Percentiles rank a stretch among this genome's conserved stretches.
Evolutionary conservation across 2,329 filamentous ascomycete species (phyloP).

Genomic region (Gremmenia infestans): DNA sequence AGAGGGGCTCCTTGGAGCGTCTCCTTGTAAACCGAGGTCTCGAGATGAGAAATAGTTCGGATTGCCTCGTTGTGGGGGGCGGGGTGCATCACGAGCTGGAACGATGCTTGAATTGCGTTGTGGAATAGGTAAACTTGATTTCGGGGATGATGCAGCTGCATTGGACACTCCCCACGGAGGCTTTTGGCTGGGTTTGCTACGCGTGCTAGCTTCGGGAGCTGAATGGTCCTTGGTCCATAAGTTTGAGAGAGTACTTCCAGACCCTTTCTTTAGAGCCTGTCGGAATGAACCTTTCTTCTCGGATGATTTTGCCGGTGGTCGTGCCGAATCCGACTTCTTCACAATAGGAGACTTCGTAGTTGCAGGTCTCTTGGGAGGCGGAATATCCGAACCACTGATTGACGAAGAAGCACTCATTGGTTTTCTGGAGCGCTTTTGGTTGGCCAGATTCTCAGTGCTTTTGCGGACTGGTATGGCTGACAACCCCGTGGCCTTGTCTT

Average conservation of each 20-base stretch:
- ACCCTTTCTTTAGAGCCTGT: constrained; percentile 47
- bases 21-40: constrained; percentile 30
- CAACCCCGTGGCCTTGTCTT: constrained; percentile 4
- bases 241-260: constrained; percentile 42
- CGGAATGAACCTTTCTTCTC: constrained; percentile 45
- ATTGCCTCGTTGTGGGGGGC: constrained; percentile 34
- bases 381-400: constrained; percentile 18
- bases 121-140: constrained; percentile 29
- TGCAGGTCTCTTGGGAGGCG: constrained; percentile 21
- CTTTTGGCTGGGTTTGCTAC: constrained; percentile 25
- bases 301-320: constrained; percentile 24
- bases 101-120: constrained; percentile 32
- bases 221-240: constrained; percentile 45
- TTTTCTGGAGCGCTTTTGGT: constrained; percentile 30
- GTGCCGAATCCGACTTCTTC: constrained; percentile 30
- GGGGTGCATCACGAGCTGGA: constrained; percentile 33
- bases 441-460: constrained; percentile 21
- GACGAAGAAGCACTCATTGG: constrained; percentile 26
- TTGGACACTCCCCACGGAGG: constrained; percentile 24
- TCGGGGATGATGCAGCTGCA: constrained; percentile 20
- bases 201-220: constrained; percentile 6
- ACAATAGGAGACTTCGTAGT: constrained; percentile 25
- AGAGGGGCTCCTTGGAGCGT: constrained; percentile 37
- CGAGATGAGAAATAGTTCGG: constrained; percentile 37
- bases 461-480: constrained; percentile 8